These are phyloP conservation scores for Neonectria neomacrospora DNA, from an alignment of 2,329 filamentous ascomycete genomes.

Conservation along the genomic window DNA sequence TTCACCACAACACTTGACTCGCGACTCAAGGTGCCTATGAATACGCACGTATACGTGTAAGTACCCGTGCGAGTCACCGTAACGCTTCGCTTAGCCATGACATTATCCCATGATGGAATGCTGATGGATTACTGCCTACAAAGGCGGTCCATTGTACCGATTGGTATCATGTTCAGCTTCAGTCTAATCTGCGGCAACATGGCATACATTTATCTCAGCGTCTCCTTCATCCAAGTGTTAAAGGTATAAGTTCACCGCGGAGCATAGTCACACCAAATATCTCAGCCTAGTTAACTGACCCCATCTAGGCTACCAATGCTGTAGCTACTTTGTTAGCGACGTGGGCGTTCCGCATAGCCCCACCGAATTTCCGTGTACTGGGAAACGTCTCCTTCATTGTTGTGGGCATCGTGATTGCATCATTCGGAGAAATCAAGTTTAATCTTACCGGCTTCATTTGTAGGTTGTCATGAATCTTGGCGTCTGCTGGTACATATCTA, in stretches of 20 bases:
- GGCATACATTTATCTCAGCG: slow-evolving; percentile 25
- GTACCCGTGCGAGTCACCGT: not conserved
- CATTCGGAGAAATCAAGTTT: slow-evolving; percentile 27
- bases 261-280: not conserved
- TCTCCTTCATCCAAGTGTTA: slow-evolving; percentile 27
- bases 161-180: slow-evolving; percentile 26
- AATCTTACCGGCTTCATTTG: slow-evolving; percentile 18
- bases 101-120: not conserved
- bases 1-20: slow-evolving; percentile 26
- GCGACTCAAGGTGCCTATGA: slow-evolving; percentile 28
- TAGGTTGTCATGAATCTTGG: not conserved
- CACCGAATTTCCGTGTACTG: slow-evolving; percentile 15
- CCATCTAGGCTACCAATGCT: slow-evolving; percentile 18
- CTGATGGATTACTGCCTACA: not conserved
- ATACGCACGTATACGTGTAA: slow-evolving; percentile 18
- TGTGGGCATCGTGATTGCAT: slow-evolving; percentile 22
- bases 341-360: slow-evolving; percentile 23
- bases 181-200: slow-evolving; percentile 26
- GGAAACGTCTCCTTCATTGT: slow-evolving; percentile 21
- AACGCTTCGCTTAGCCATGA: too few relatives aligned
- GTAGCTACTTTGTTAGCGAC: slow-evolving; percentile 21
- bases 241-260: not conserved
- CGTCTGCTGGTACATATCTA: not conserved
- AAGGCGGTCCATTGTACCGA: slow-evolving; percentile 21
- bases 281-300: not conserved